Evolutionary conservation across 2,329 filamentous ascomycete species (phyloP).

Genomic region (Herpotrichia juniperi): DNA sequence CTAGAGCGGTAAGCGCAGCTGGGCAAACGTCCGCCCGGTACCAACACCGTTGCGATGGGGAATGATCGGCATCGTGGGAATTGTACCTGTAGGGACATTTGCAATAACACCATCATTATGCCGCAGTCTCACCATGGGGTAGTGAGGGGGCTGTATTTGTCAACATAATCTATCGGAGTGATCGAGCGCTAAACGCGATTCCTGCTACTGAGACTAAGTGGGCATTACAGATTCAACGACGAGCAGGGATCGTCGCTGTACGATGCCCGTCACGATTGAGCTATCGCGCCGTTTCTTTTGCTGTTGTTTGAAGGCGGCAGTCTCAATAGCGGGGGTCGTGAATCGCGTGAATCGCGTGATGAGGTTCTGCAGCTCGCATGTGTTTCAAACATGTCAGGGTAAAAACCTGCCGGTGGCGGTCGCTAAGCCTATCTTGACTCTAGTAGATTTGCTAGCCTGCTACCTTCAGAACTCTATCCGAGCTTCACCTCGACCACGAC

Average conservation of each 20-base stretch:
- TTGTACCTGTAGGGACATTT: neutral
- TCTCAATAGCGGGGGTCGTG: neutral
- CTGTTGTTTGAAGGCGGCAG: neutral
- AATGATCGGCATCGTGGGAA: neutral
- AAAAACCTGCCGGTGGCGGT: neutral
- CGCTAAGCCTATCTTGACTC: neutral
- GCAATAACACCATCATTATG: neutral
- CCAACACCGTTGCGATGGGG: neutral
- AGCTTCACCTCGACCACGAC: constrained; percentile 1
- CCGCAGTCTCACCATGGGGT: neutral
- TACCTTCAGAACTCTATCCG: constrained; percentile 2
- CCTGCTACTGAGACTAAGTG: too few relatives aligned
- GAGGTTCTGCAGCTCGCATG: neutral
- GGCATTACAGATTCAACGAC: neutral
- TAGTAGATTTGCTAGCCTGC: neutral
- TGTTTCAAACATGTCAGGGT: neutral
- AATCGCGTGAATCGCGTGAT: neutral
- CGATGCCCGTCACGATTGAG: neutral
- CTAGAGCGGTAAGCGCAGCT: neutral
- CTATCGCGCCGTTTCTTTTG: too few relatives aligned
- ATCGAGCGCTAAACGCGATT: too few relatives aligned
- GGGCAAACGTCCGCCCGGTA: neutral
- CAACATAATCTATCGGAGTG: too few relatives aligned
- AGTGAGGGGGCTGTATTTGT: too few relatives aligned
- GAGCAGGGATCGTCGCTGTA: neutral